Conservation (phyloP, 305 asterid genomes). For the Caryopteris hybrid region DNA sequence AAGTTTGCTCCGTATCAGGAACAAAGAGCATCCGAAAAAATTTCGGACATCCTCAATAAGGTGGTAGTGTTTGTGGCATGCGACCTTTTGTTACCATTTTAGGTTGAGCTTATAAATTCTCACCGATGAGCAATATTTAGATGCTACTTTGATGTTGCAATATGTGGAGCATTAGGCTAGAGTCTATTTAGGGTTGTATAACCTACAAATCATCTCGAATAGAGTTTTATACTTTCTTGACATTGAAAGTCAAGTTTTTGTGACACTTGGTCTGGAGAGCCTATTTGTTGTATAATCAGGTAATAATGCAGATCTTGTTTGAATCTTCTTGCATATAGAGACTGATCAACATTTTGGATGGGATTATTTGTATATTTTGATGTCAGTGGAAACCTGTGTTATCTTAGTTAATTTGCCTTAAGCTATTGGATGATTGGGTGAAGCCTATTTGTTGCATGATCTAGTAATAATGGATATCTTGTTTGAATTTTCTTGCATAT, state of each 20-base stretch:
- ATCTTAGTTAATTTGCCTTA: neutral
- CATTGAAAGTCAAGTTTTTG: neutral
- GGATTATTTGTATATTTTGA: neutral
- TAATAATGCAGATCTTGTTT: neutral
- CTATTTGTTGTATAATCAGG: neutral
- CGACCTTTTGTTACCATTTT: neutral
- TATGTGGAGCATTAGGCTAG: neutral
- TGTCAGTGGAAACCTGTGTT: neutral
- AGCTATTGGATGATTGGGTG: neutral
- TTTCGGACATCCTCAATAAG: neutral
- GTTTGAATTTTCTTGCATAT: neutral
- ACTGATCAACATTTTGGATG: neutral
- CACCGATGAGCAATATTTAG: neutral
- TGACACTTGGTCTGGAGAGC: neutral
- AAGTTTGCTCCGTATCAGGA: neutral
- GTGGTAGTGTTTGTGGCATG: neutral
- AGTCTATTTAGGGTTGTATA: neutral
- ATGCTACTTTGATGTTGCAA: neutral
- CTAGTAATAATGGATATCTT: neutral
- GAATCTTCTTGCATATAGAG: neutral
- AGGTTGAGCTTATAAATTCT: neutral
- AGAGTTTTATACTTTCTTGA: neutral
- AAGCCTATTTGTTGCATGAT: neutral
- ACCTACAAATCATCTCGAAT: neutral
- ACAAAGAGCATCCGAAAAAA: neutral